A percentile compares a stretch with the other conserved stretches of the same genome.
Conservation (phyloP, 495 filamentous ascomycete species). For the Penicillium angulare region DNA sequence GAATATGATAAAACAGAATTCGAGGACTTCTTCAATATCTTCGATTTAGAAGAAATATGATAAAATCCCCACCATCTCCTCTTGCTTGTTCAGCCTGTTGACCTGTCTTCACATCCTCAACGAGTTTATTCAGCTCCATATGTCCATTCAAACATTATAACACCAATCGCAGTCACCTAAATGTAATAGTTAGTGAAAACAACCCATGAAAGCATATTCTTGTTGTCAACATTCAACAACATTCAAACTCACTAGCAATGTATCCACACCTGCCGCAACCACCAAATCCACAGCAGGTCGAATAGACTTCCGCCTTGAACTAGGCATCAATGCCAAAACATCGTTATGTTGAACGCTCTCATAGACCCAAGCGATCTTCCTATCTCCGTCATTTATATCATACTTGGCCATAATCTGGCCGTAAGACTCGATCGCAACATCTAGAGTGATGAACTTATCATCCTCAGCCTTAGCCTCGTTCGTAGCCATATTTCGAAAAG, state of each 20-base stretch:
- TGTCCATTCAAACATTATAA: too few relatives aligned
- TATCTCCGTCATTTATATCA: constrained; percentile 23
- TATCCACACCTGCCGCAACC: constrained; percentile 18
- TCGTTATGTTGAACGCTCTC: constrained; percentile 23
- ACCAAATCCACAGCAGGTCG: constrained; percentile 20
- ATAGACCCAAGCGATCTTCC: constrained; percentile 19
- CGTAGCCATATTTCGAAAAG: constrained; percentile 23
- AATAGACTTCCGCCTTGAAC: constrained; percentile 7
- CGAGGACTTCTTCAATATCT: too few relatives aligned
- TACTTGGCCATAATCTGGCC: constrained; percentile 16
- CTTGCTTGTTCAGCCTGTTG: too few relatives aligned
- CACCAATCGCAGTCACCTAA: too few relatives aligned
- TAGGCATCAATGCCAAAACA: constrained; percentile 11
- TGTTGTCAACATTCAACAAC: too few relatives aligned
- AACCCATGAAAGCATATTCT: too few relatives aligned
- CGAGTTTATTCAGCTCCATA: too few relatives aligned
- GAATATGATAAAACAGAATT: too few relatives aligned
- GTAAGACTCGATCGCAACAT: constrained; percentile 9
- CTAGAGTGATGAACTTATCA: constrained; percentile 22
- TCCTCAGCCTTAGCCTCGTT: constrained; percentile 13
- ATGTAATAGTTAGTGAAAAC: too few relatives aligned
- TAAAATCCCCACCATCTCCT: too few relatives aligned
- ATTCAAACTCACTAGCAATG: constrained; percentile 20
- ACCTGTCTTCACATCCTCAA: too few relatives aligned
- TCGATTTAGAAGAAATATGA: too few relatives aligned